A percentile compares a stretch with the other conserved stretches of the same genome.
Evolutionary conservation across 495 filamentous ascomycete species (phyloP).

Genomic region (Lophiostoma macrostomum): DNA sequence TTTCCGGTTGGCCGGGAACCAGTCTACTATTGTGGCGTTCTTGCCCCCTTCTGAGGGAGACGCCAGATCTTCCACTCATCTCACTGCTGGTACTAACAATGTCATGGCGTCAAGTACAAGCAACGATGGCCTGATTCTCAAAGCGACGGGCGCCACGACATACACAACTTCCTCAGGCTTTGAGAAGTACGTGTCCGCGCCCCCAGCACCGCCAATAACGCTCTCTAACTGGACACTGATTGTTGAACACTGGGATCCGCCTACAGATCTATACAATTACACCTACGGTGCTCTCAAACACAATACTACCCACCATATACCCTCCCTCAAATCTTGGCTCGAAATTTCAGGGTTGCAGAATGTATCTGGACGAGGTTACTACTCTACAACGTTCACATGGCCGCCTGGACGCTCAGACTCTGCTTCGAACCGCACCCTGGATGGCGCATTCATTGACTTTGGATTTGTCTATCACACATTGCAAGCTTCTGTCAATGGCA

Average conservation of each 20-base stretch:
- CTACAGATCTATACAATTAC: slow-evolving; percentile 38
- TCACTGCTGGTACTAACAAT: slow-evolving; percentile 17
- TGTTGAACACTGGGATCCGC: slow-evolving; percentile 45
- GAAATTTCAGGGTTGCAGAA: slow-evolving; percentile 59
- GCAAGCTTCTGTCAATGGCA: slow-evolving; percentile 46
- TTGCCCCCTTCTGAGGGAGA: slow-evolving; percentile 8
- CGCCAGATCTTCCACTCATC: slow-evolving; percentile 14
- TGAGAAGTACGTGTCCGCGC: slow-evolving; percentile 17
- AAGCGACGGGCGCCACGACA: slow-evolving; percentile 20
- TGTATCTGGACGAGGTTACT: slow-evolving; percentile 61
- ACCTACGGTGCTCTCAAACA: slow-evolving; percentile 31
- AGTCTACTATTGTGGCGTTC: slow-evolving; percentile 44
- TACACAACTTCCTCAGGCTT: slow-evolving; percentile 36
- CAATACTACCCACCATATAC: slow-evolving; percentile 39
- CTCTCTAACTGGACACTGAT: slow-evolving; percentile 46
- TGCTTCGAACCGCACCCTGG: neutral
- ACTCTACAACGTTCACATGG: slow-evolving; percentile 45
- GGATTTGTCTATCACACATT: slow-evolving; percentile 54
- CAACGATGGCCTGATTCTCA: slow-evolving; percentile 17
- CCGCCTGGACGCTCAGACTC: slow-evolving; percentile 30
- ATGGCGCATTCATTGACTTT: slow-evolving; percentile 43
- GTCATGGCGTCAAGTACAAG: slow-evolving; percentile 1
- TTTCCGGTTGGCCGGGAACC: slow-evolving; percentile 39
- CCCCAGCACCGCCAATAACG: slow-evolving; percentile 10
- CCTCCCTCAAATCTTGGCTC: slow-evolving; percentile 42